These are phyloP conservation scores for Fusarium scirpi DNA, from an alignment of 2,329 filamentous ascomycete species.

Conservation along the genomic window DNA sequence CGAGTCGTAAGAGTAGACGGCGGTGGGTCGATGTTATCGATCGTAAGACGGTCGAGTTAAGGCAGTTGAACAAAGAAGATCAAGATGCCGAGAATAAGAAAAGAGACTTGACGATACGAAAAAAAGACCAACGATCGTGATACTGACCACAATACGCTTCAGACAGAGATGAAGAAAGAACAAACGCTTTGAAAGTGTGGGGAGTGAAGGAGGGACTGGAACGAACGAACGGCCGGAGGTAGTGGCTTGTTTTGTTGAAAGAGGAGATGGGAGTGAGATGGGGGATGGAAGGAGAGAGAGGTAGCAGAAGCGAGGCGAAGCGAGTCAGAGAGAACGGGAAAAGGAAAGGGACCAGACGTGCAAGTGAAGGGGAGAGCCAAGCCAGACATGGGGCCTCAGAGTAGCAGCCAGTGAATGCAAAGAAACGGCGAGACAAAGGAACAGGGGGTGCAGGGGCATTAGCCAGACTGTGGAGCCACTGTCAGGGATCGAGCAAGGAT, in stretches of 20 bases:
- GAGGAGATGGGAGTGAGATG: slow-evolving; percentile 50
- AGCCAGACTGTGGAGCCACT: slow-evolving; percentile 17
- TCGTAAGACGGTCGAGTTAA: slow-evolving; percentile 21
- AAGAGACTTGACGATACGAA: slow-evolving; percentile 33
- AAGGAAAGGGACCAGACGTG: slow-evolving; percentile 36
- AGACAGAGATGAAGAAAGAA: slow-evolving; percentile 32
- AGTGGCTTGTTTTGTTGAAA: slow-evolving; percentile 58
- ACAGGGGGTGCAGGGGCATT: slow-evolving; percentile 33
- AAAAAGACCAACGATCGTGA: slow-evolving; percentile 37
- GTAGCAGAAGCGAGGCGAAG: slow-evolving; percentile 43
- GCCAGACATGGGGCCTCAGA: slow-evolving; percentile 16
- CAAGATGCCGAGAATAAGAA: slow-evolving; percentile 31
- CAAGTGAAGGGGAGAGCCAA: slow-evolving; percentile 35
- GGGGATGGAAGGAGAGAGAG: slow-evolving; percentile 38
- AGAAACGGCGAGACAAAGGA: slow-evolving; percentile 25
- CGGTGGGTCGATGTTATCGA: background rate
- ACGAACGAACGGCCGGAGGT: slow-evolving; percentile 53
- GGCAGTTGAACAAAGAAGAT: slow-evolving; percentile 38
- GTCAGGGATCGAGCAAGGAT: slow-evolving; percentile 32
- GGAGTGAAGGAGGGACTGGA: slow-evolving; percentile 56
- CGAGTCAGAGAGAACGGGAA: slow-evolving; percentile 45
- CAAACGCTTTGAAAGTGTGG: slow-evolving; percentile 47
- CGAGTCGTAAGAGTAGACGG: slow-evolving; percentile 14
- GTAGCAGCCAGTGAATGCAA: slow-evolving; percentile 29
- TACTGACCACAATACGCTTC: slow-evolving; percentile 39